Base-by-base conservation (phyloP, 768 basidiomycete species). In the Mycena rosella region DNA sequence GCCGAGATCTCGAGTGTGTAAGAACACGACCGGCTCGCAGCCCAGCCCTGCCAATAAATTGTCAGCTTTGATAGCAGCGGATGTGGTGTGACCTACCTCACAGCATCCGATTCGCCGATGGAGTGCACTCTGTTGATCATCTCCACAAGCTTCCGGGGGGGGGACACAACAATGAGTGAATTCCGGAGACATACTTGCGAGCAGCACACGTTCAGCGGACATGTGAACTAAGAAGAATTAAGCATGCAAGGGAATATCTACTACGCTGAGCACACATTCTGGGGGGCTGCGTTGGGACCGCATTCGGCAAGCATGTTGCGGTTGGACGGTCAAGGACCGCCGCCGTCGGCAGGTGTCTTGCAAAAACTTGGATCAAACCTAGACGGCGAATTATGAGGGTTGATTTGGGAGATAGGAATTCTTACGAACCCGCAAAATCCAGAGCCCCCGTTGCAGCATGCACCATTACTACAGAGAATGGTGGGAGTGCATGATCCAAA, bases 51-150 rank as follows among this genome's bases (percentile, higher is more conserved):
- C 4, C 6, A 36, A 44, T 10, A 2, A 20, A 9, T 17, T 20
- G n/a, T 22, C 27, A 30, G 6, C 2, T 18, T 11, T 1, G 22
- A 24, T 7, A 22, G 20, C 8, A 38, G 20, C 14, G 3, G 34
- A 32, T 17, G 32, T 34, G 32, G 5, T 11, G 32, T 34, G 34
- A 17, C 59, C n/a, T 47, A 55, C 58, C 62, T 75, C 76, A 34
- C 75, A 76, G 57, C 74, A 76, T 26, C 75, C 75, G 63, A 76
- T 76, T 27, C 71, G 72, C 10, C 75, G 68, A 17, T 71, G 65
- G 27, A 58, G 38, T 34, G 74, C 74, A n/a, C 68, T 68, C 47
- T 67, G 67, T 54, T 74, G 72, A 47, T 72, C 71, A 22, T 60
- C 74, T 29, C 70, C 73, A 56, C 42, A 64, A 34, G 45, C n/a